These are phyloP conservation scores for Phytophthora citrophthora DNA, from an alignment of 352 stramenopile species.

Conservation along the genomic window DNA sequence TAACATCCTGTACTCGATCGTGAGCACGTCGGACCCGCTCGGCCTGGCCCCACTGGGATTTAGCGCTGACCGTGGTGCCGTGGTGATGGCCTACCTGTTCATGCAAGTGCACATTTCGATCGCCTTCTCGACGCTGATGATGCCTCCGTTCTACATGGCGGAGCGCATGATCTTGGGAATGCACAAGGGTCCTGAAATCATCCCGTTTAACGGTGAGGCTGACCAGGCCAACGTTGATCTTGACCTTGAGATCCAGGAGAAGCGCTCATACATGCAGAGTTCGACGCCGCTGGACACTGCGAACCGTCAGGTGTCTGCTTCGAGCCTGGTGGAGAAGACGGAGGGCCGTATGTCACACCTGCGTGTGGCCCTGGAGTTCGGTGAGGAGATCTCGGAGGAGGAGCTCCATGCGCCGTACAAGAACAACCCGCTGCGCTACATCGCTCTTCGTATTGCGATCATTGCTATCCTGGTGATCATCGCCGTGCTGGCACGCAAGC, in stretches of 20 bases:
- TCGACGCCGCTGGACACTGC: neutral
- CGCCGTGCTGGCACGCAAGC: slow-evolving; percentile 44
- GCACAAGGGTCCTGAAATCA: neutral
- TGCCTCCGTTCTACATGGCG: slow-evolving; percentile 21
- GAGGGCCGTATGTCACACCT: slow-evolving; percentile 8
- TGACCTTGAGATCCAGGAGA: neutral
- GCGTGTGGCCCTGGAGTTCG: slow-evolving; percentile 23
- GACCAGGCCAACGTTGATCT: neutral
- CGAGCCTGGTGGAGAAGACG: slow-evolving; percentile 20
- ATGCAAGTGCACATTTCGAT: slow-evolving; percentile 1
- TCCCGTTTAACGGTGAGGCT: neutral
- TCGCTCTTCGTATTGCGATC: slow-evolving; percentile 31
- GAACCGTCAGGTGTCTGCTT: neutral
- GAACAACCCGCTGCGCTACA: slow-evolving; percentile 22
- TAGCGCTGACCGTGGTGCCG: neutral
- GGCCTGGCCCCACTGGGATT: neutral
- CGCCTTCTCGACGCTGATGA: slow-evolving; percentile 36
- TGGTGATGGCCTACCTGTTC: neutral
- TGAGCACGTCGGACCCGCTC: neutral
- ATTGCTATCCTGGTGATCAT: slow-evolving; percentile 48
- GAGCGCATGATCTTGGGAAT: neutral
- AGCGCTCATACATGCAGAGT: neutral
- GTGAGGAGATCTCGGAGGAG: slow-evolving; percentile 39
- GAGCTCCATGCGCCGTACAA: slow-evolving; percentile 25
- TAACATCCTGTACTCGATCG: slow-evolving; percentile 58